A percentile compares a stretch with the other conserved stretches of the same genome.
Conservation (phyloP, 2,329 filamentous ascomycete genomes). For the Cladophialophora bantiana region DNA sequence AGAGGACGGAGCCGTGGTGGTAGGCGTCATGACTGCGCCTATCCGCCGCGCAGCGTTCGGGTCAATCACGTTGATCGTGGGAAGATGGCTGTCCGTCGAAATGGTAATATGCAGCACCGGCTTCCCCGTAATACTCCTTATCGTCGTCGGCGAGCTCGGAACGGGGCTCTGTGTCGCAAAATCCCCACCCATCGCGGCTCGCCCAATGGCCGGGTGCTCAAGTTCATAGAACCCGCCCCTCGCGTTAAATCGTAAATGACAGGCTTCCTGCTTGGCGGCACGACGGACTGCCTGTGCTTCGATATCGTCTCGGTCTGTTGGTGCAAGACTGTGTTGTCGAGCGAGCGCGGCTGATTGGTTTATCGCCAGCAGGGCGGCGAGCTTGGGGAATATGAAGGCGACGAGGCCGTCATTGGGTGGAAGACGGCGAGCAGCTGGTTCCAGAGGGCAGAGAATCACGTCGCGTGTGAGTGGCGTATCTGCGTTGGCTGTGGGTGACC, state of each 20-base stretch:
- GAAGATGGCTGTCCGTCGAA: constrained; percentile 48
- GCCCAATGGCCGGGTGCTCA: constrained; percentile 52
- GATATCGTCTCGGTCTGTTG: constrained; percentile 51
- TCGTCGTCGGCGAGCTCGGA: constrained; percentile 19
- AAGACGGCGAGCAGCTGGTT: constrained; percentile 48
- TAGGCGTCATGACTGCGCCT: constrained; percentile 26
- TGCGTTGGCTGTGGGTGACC: not conserved
- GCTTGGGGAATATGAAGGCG: constrained; percentile 55
- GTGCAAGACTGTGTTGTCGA: constrained; percentile 49
- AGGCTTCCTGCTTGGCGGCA: constrained; percentile 56
- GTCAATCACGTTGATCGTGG: constrained; percentile 48
- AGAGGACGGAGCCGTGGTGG: constrained; percentile 17
- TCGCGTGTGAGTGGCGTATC: constrained; percentile 51
- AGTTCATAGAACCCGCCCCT: constrained; percentile 53
- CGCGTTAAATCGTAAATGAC: constrained; percentile 54
- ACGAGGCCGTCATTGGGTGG: constrained; percentile 53
- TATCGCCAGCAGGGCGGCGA: constrained; percentile 58
- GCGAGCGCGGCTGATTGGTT: constrained; percentile 53
- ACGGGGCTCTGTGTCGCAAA: constrained; percentile 29
- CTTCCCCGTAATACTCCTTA: constrained; percentile 28
- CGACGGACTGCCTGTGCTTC: constrained; percentile 53
- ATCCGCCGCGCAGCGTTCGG: constrained; percentile 44
- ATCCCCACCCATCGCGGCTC: constrained; percentile 36
- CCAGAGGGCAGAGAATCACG: constrained; percentile 53
- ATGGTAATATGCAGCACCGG: constrained; percentile 52